Evolutionary conservation across 1,284 basidiomycete genomes (phyloP), one percentile per base, ranked within the genome.

Genomic region (Spongispora temasekensis): DNA sequence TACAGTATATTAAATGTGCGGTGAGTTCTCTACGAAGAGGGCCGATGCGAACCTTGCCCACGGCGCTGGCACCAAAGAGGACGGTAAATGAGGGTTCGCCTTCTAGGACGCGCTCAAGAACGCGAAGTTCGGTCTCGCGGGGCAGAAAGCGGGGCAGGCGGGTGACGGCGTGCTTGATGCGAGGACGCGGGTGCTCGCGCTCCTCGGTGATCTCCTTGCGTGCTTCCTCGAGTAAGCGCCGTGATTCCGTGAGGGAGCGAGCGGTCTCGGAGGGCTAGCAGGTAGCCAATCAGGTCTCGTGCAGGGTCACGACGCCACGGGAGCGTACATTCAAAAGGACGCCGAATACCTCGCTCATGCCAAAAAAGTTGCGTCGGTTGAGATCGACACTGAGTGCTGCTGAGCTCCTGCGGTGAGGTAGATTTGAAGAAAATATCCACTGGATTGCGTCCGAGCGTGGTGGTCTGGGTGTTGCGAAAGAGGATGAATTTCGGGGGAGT

Each of bases 61-160:
- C 85, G 17, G 86, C 88, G 65, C 87, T 89, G n/a, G 90, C 88
- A 8, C 91, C 91, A 64, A 91, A 93, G 3, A 94, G 76, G 6
- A 94, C 81, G 0, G 90, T 93, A 70, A 94, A 93, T 1, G 87
- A 84, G 7, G 90, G 89, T 44, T 90, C 84, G 13, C 88, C 87
- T 52, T 86, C 84, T 25, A 93, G 71, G 3, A 82, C 80, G 56
- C 85, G 81, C 65, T 88, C 84, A 40, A 94, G 76, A 10, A 84
- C 83, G 59, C 79, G 79, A 53, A 86, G 75, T 72, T 94, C 92
- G 23, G 83, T 80, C 42, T 82, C 84, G 3, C 92, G 82, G 57
- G 85, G 79, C 65, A 88, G 86, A 75, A 92, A 93, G 1, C 85
- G 83, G 4, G 91, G 90, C 19, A 93, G 75, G 30, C 86, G 82